A percentile compares a stretch with the other conserved stretches of the same genome.
Evolutionary conservation across 768 basidiomycete genomes (phyloP).

Genomic region (Lactarius tabidus): DNA sequence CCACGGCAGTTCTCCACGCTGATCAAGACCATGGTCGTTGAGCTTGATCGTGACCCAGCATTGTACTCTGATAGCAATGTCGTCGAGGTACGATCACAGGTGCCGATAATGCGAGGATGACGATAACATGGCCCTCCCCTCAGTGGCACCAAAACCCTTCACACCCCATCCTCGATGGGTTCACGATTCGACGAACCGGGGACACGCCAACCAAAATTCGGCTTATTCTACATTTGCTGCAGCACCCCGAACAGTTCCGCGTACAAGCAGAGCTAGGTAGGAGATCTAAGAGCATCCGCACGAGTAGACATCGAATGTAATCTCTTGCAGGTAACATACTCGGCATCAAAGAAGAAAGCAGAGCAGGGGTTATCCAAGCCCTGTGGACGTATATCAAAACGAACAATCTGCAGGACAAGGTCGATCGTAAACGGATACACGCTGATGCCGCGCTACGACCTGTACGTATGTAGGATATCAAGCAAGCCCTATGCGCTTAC

Average conservation of each 20-base stretch:
- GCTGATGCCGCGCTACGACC: constrained; percentile 64
- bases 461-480: constrained; percentile 37
- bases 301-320: not conserved
- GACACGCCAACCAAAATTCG: constrained; percentile 74
- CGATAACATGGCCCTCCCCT: not conserved
- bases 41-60: constrained; percentile 79
- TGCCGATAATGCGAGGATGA: not conserved
- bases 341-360: constrained; percentile 80
- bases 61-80: constrained; percentile 84
- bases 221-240: constrained; percentile 81
- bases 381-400: constrained; percentile 93
- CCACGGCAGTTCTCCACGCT: constrained; percentile 82
- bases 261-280: constrained; percentile 71
- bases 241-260: constrained; percentile 83
- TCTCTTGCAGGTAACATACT: constrained; percentile 52
- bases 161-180: constrained; percentile 72
- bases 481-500: constrained; percentile 4
- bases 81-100: constrained; percentile 63
- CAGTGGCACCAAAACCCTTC: constrained; percentile 64
- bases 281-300: not conserved
- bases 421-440: constrained; percentile 64
- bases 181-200: constrained; percentile 77
- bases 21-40: constrained; percentile 78
- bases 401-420: constrained; percentile 77
- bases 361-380: constrained; percentile 73